These are phyloP conservation scores for Pythium rishiriense DNA, from an alignment of 352 stramenopile species.

Conservation along the genomic window DNA sequence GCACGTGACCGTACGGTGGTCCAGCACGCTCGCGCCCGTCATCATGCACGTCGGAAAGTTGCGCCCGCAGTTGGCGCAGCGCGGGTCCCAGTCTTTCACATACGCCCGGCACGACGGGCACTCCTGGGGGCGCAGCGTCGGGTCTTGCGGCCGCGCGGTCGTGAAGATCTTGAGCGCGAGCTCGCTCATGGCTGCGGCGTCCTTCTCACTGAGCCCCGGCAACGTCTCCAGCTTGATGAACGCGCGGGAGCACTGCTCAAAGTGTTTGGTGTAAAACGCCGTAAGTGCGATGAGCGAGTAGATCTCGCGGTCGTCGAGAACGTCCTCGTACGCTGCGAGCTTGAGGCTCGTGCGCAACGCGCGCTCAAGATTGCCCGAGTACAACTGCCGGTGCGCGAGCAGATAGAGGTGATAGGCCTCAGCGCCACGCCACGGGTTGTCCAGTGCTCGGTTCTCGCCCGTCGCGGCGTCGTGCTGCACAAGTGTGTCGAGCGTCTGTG, in stretches of 20 bases:
- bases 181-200: conserved; percentile 59
- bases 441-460: conserved; percentile 79
- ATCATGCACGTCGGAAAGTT: conserved; percentile 78
- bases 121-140: conserved; percentile 70
- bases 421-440: conserved; percentile 93
- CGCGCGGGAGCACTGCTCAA: conserved; percentile 87
- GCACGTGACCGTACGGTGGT: conserved; percentile 78
- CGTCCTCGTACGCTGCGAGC: conserved; percentile 90
- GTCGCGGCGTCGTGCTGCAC: conserved; percentile 87
- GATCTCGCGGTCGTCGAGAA: conserved; percentile 89
- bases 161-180: conserved; percentile 89
- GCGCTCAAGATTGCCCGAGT: conserved; percentile 76
- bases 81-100: conserved; percentile 85
- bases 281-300: conserved; percentile 93
- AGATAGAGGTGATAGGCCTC: conserved; percentile 95
- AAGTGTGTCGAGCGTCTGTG: conserved; percentile 90
- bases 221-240: conserved; percentile 94
- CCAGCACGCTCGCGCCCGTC: conserved; percentile 72
- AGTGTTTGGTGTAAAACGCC: conserved; percentile 91
- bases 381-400: conserved; percentile 92
- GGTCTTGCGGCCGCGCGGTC: conserved; percentile 70
- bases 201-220: conserved; percentile 54
- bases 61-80: conserved; percentile 78
- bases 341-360: conserved; percentile 88
- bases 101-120: conserved; percentile 80